Evolutionary conservation across 768 basidiomycete genomes (phyloP), one percentile per base, ranked within the genome.

Genomic region (Leccinum variicolor): DNA sequence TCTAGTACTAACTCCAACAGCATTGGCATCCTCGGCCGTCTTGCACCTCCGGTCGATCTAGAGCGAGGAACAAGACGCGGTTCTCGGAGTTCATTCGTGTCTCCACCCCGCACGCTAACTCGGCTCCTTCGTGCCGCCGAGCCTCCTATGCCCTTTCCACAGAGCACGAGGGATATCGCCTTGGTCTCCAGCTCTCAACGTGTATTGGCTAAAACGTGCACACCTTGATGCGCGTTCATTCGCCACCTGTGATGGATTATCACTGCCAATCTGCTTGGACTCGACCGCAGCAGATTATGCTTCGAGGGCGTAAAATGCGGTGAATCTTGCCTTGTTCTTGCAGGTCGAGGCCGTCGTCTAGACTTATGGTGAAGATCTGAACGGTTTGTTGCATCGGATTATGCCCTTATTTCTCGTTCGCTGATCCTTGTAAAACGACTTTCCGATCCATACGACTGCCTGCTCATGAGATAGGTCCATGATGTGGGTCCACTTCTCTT

Each of bases 151-250:
- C 50, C 50, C 55, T 55, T 57, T 56, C 45, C 53, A 36, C 49
- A 51, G 45, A 45, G 23, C 56, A 55, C 50, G 64, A 48, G n/a
- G 54, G 31, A 56, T 36, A 52, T 31, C 23, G 46, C 34, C 9
- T 33, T 43, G 54, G 36, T 53, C 50, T 41, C 45, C 26, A 39
- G 52, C 49, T n/a, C 49, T 31, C 62, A 62, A 58, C 65, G 56
- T 69, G 62, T 43, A 60, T 62, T 67, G 57, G 50, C 57, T 28
- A 52, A 58, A 69, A 65, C 68, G 63, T 67, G 68, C 54, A 34
- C 26, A 25, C 36, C 62, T 41, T 58, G 47, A 55, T 65, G 64
- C 34, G 48, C n/a, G 19, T 41, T 48, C 46, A 28, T 46, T 28
- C 41, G 23, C 55, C 47, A 52, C 28, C 33, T 25, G n/a, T n/a